Conservation (phyloP, 257 asterid genomes). For the Nicotiana otophora region DNA sequence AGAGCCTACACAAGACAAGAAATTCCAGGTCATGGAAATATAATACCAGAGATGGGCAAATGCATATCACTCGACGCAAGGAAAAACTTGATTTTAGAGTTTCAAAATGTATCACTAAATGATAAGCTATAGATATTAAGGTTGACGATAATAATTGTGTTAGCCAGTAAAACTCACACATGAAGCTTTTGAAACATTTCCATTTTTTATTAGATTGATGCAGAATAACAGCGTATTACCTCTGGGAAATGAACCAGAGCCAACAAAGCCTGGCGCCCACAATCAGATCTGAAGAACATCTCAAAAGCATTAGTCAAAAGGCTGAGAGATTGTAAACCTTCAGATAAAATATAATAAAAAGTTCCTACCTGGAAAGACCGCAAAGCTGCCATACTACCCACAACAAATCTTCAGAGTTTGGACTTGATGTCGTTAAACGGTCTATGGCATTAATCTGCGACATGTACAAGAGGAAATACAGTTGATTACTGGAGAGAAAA, state of each 20-base stretch:
- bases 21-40: constrained; percentile 5
- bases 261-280: constrained; percentile 93
- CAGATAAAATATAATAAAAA: background rate
- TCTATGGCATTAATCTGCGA: constrained; percentile 70
- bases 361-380: constrained; percentile 74
- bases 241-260: constrained; percentile 84
- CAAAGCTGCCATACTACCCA: constrained; percentile 97
- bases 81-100: background rate
- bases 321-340: background rate
- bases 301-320: constrained; percentile 15
- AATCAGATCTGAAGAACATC: constrained; percentile 63
- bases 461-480: constrained; percentile 16
- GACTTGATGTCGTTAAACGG: constrained; percentile 58
- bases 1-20: constrained; percentile 54
- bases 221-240: constrained; percentile 35
- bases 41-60: constrained; percentile 9
- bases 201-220: background rate
- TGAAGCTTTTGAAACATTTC: background rate
- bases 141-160: background rate
- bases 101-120: background rate
- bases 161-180: background rate
- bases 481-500: constrained; percentile 13
- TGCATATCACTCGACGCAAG: background rate
- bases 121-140: background rate
- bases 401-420: constrained; percentile 77